phyloP scores from a whole-genome alignment of 2,329 filamentous ascomycete species.

The Ceratocystis diversiconidia region DNA sequence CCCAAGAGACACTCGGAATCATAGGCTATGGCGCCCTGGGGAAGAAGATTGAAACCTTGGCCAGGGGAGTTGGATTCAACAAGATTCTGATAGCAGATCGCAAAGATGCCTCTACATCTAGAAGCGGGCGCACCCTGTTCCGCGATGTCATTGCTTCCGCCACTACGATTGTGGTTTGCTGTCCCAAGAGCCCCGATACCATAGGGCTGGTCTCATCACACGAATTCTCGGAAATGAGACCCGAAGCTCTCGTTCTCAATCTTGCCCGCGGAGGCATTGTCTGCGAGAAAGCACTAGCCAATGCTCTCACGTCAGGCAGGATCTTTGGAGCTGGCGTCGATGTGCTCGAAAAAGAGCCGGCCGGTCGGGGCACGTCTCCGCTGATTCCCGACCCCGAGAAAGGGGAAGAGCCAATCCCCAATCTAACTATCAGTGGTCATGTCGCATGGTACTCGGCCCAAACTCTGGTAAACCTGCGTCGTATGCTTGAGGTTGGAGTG shows the following conservation, averaged over 20 bases:
- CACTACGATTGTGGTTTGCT: slow-evolving; percentile 22
- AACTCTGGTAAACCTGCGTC: slow-evolving; percentile 8
- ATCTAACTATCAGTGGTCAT: slow-evolving; percentile 12
- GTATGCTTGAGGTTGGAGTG: slow-evolving; percentile 8
- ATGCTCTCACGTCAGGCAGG: slow-evolving; percentile 23
- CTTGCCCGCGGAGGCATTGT: slow-evolving; percentile 26
- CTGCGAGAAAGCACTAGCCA: slow-evolving; percentile 26
- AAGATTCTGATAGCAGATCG: slow-evolving; percentile 21
- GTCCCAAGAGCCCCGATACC: slow-evolving; percentile 21
- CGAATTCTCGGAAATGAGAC: slow-evolving; percentile 20
- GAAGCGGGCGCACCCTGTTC: slow-evolving; percentile 19
- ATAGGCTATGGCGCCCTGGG: slow-evolving; percentile 23
- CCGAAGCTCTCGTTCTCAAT: slow-evolving; percentile 23
- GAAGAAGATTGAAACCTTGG: slow-evolving; percentile 21
- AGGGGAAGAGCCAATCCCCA: slow-evolving; percentile 9
- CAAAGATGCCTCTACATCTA: slow-evolving; percentile 17
- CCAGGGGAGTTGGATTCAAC: slow-evolving; percentile 20
- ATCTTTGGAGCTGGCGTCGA: slow-evolving; percentile 28
- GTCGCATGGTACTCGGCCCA: slow-evolving; percentile 13
- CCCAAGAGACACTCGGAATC: slow-evolving; percentile 22
- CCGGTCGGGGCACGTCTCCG: slow-evolving; percentile 16
- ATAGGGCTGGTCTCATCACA: slow-evolving; percentile 19
- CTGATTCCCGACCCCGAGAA: slow-evolving; percentile 10
- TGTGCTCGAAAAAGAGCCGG: slow-evolving; percentile 24
- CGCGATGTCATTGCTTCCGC: slow-evolving; percentile 20